Conservation (phyloP, 78 protist genomes). For the Dictyostelium citrinum region DNA sequence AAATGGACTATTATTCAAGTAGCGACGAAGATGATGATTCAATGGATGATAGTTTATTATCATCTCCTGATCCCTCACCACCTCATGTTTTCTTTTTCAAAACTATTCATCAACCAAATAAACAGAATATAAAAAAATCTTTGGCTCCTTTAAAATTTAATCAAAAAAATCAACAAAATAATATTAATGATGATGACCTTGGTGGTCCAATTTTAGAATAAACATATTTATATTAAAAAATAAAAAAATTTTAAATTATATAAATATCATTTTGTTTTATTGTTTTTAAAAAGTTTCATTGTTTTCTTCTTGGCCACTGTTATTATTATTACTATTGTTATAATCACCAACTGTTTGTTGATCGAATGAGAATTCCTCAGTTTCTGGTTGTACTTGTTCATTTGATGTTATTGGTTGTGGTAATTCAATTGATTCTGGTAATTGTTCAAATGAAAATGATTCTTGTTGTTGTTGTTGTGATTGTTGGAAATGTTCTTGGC, state of each 20-base stretch:
- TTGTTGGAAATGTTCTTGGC: constrained; percentile 10
- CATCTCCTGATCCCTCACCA: constrained; percentile 53
- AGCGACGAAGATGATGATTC: constrained; percentile 10
- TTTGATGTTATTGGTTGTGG: neutral
- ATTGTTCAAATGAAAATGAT: neutral
- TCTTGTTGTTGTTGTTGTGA: constrained; percentile 25
- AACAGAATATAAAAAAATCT: neutral
- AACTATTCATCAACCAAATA: constrained; percentile 38
- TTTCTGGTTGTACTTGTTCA: neutral
- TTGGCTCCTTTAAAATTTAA: neutral
- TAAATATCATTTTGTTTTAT: neutral
- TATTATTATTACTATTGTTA: neutral
- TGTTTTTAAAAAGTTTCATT: neutral
- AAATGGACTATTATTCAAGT: neutral
- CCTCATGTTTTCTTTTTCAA: constrained; percentile 51
- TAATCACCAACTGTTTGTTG: neutral
- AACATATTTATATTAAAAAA: neutral
- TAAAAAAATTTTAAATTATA: neutral
- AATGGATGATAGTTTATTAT: constrained; percentile 2
- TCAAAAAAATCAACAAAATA: neutral
- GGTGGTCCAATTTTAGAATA: neutral
- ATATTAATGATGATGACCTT: neutral
- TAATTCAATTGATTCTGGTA: neutral
- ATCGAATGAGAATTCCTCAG: neutral
- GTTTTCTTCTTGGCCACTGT: neutral